These are phyloP conservation scores for Ophiostoma sp. DNA, from an alignment of 2,329 filamentous ascomycete species.

Conservation along the genomic window DNA sequence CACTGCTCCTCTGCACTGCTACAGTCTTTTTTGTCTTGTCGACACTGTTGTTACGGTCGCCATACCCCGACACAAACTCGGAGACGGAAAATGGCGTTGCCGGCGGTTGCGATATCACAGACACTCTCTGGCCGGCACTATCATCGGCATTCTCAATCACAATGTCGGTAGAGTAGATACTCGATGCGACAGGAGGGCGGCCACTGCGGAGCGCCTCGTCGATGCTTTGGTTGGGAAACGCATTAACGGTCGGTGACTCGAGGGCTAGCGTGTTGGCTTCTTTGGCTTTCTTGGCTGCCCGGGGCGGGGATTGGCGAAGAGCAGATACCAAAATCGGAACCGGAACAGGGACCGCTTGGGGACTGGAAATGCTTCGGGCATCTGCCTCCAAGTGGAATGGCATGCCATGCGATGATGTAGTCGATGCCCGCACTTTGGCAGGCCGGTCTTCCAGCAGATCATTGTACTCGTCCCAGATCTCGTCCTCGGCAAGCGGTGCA, in stretches of 20 bases:
- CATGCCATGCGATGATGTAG: slow-evolving; percentile 51
- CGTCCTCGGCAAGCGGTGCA: slow-evolving; percentile 68
- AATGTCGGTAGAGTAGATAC: slow-evolving; percentile 52
- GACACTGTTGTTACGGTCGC: slow-evolving; percentile 32
- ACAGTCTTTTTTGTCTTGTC: slow-evolving; percentile 28
- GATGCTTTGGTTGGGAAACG: slow-evolving; percentile 22
- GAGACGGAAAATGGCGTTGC: slow-evolving; percentile 42
- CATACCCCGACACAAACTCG: slow-evolving; percentile 41
- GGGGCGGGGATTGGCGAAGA: not conserved
- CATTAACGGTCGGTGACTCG: slow-evolving; percentile 46
- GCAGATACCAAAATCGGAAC: not conserved
- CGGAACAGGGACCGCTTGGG: not conserved
- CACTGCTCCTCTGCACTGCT: slow-evolving; percentile 30
- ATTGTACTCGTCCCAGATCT: slow-evolving; percentile 92
- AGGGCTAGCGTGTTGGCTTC: slow-evolving; percentile 31
- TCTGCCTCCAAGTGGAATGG: slow-evolving; percentile 52
- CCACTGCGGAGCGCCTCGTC: not conserved
- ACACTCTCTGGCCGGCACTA: slow-evolving; percentile 37
- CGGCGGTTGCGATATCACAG: slow-evolving; percentile 33
- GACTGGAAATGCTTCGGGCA: not conserved
- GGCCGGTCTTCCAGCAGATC: slow-evolving; percentile 69
- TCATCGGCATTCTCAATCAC: slow-evolving; percentile 48
- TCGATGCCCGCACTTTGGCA: slow-evolving; percentile 44
- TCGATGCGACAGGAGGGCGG: slow-evolving; percentile 32
- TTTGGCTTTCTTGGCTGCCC: not conserved